These are phyloP conservation scores for Rhizomucor pusillus DNA, from an alignment of 371 early-diverging fungal genomes.

Conservation along the genomic window DNA sequence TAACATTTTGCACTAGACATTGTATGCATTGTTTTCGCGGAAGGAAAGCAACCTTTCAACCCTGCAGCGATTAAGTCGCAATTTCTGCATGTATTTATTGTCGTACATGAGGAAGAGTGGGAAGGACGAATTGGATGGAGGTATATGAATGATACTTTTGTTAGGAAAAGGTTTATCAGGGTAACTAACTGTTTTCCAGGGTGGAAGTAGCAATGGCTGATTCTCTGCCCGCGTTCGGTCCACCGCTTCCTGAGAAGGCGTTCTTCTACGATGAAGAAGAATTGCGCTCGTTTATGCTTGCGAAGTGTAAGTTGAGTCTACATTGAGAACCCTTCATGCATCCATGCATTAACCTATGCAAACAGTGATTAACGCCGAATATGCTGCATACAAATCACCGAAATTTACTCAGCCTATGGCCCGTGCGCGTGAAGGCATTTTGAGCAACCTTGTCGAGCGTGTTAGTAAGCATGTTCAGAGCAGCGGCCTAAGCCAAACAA, in stretches of 20 bases:
- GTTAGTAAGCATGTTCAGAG: slow-evolving; percentile 19
- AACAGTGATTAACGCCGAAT: slow-evolving; percentile 73
- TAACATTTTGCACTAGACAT: slow-evolving; percentile 49
- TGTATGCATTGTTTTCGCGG: slow-evolving; percentile 71
- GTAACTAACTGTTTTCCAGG: slow-evolving; percentile 14
- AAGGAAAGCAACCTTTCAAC: slow-evolving; percentile 63
- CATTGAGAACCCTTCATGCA: not conserved
- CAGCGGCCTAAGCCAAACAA: slow-evolving; percentile 4
- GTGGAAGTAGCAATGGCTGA: slow-evolving; percentile 60
- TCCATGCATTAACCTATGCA: not conserved
- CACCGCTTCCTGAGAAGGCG: slow-evolving; percentile 59
- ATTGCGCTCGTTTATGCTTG: slow-evolving; percentile 58
- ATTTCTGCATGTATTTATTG: slow-evolving; percentile 74
- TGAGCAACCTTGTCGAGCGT: slow-evolving; percentile 46
- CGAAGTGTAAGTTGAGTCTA: slow-evolving; percentile 46
- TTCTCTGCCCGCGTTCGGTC: slow-evolving; percentile 70
- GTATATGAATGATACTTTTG: slow-evolving; percentile 9
- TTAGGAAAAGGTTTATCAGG: not conserved
- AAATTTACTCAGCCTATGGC: slow-evolving; percentile 55
- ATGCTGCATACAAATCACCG: slow-evolving; percentile 78
- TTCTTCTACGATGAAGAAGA: slow-evolving; percentile 53
- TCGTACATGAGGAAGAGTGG: slow-evolving; percentile 54
- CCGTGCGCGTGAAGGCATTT: slow-evolving; percentile 58
- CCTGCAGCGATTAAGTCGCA: slow-evolving; percentile 74
- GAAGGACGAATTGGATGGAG: slow-evolving; percentile 37